Conservation (phyloP, 176 grass and related monocot species). For the Triticum aestivum region IWGSC_CS_RefSeq_v2.1 NC_057796.1:334847157-334847656, state of each 20-base stretch:
- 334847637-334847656: neutral
- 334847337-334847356: neutral
- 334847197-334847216: conserved; percentile 79
- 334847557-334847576: neutral
- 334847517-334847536: neutral
- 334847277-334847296: conserved; percentile 85
- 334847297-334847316: conserved; percentile 69
- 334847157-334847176: neutral
- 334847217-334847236: conserved; percentile 89
- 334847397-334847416: neutral
- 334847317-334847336: conserved; percentile 22
- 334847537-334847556: neutral
- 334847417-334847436: neutral
- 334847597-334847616: neutral
- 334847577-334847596: neutral
- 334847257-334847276: conserved; percentile 56
- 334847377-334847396: neutral
- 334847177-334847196: neutral
- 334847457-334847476: neutral
- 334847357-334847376: neutral
- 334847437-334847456: neutral
- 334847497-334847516: neutral
- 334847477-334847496: neutral
- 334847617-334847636: neutral
- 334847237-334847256: conserved; percentile 49